Base-by-base conservation (phyloP, 768 basidiomycete genomes). In the Tricholoma saponaceum region DNA sequence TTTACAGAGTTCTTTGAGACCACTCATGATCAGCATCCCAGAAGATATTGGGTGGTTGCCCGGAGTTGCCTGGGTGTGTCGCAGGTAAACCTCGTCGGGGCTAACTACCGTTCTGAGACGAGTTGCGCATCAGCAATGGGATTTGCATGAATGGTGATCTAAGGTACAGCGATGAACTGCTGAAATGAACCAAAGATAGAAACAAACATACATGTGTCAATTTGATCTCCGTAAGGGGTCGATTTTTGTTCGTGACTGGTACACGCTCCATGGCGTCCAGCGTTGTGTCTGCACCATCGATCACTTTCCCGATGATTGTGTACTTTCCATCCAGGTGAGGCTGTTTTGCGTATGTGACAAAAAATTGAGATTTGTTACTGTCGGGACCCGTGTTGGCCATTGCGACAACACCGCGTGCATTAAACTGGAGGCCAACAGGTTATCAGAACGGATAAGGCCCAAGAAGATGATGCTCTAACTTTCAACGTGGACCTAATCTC, bases 331-430 rank as follows among this genome's bases (percentile, higher is more conserved):
- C 96, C 14, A 99, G 83, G 69, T 97, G 95, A 0, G 91, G 74
- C 64, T 98, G 96, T 70, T 98, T 98, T 2, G 89, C 77, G 68
- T 98, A 98, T 3, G 92, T 86, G 66, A 95, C 80, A 69, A 93
- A 93, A 70, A 93, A 93, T 69, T 94, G 90, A 44, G 80, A 88
- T 73, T 96, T 98, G 77, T 98, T 99, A 32, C 90, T 85, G 69
- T 97, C 92, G 9, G 87, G 86, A 1, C 97, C 97, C 7, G 92
- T 88, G 73, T 98, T 99, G 55, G 97, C 97, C 95, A 98, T 98
- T 26, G 97, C 97, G 14, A 98, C 87, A 62, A 98, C 81, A 16
- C 97, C 97, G 59, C 97, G 85, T 52, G 86, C 78, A 71, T 98
- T 98, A 77, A 99, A 98, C 96, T 98, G 68, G 39, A 14, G 23